Conservation (phyloP, 2,329 filamentous ascomycete genomes). For the Colletotrichum neosansevieriae region DNA sequence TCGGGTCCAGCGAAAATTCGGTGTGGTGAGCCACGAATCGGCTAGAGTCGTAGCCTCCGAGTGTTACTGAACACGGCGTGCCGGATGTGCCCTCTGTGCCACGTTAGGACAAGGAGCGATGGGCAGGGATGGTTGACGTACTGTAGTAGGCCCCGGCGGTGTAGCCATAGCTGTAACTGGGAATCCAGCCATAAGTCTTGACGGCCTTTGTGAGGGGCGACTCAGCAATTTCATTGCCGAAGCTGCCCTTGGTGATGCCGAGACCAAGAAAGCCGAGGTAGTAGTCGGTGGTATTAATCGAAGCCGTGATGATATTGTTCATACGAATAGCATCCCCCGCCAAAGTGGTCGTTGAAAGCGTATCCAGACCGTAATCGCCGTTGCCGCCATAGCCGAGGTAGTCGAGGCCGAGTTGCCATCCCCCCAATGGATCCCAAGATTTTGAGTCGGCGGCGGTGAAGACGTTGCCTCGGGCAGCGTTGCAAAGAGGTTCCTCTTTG, state of each 20-base stretch:
- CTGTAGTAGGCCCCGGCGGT: constrained; percentile 81
- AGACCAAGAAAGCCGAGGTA: constrained; percentile 68
- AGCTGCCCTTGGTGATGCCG: constrained; percentile 66
- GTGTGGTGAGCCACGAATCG: constrained; percentile 72
- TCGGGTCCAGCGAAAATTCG: constrained; percentile 68
- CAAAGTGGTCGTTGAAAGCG: constrained; percentile 55
- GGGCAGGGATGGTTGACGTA: constrained; percentile 52
- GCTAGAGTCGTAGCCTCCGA: constrained; percentile 77
- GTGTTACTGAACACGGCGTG: constrained; percentile 68
- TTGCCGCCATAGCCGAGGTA: constrained; percentile 71
- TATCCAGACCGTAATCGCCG: constrained; percentile 73
- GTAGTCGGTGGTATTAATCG: constrained; percentile 67
- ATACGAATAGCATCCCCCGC: constrained; percentile 55
- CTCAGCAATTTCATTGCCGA: constrained; percentile 61
- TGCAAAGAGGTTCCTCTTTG: constrained; percentile 65
- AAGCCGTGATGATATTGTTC: constrained; percentile 60
- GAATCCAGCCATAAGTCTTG: constrained; percentile 69
- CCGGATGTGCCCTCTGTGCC: constrained; percentile 52
- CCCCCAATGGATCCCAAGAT: constrained; percentile 70
- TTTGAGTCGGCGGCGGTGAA: constrained; percentile 67
- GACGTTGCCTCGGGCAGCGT: constrained; percentile 67
- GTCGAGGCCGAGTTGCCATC: constrained; percentile 70
- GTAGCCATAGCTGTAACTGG: constrained; percentile 80
- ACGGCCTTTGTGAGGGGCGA: constrained; percentile 69
- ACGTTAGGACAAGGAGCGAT: constrained; percentile 46